Evolutionary conservation across 2,329 filamentous ascomycete species (phyloP).

Genomic region (Colletotrichum sp.): DNA sequence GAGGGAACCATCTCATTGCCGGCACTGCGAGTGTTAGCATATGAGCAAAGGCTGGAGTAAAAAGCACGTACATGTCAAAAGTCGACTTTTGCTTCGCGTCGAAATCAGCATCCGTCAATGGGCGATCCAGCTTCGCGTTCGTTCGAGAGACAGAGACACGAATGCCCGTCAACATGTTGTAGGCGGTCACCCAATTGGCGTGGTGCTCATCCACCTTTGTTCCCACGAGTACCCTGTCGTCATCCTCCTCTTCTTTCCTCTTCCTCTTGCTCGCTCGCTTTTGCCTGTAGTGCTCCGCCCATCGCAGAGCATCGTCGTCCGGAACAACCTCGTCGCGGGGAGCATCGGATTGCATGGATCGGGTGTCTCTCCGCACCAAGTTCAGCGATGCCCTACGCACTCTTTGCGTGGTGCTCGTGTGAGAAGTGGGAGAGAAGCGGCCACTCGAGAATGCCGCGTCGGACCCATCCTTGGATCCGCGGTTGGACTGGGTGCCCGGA

Average conservation of each 20-base stretch:
- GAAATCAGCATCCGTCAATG: conserved; percentile 91
- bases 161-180: conserved; percentile 99
- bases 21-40: conserved; percentile 63
- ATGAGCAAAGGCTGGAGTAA: conserved; percentile 42
- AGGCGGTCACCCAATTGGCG: conserved; percentile 96
- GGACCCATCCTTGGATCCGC: conserved; percentile 74
- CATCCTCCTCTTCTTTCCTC: conserved; percentile 84
- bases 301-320: conserved; percentile 89
- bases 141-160: conserved; percentile 95
- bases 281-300: conserved; percentile 91
- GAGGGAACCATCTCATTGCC: conserved; percentile 97
- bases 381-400: conserved; percentile 82
- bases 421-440: conserved; percentile 83
- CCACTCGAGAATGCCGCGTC: conserved; percentile 75
- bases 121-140: conserved; percentile 94
- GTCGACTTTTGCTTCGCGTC: conserved; percentile 95
- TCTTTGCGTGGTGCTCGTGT: conserved; percentile 54
- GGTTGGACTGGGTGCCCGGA: conserved; percentile 69
- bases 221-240: conserved; percentile 92
- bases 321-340: conserved; percentile 82
- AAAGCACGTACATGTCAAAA: conserved; percentile 92
- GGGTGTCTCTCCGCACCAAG: conserved; percentile 79
- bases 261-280: conserved; percentile 88
- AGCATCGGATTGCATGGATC: conserved; percentile 84
- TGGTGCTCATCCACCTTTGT: conserved; percentile 98